Base-by-base conservation (phyloP, 148 eudicot genomes). In the Cornus suecica region DNA sequence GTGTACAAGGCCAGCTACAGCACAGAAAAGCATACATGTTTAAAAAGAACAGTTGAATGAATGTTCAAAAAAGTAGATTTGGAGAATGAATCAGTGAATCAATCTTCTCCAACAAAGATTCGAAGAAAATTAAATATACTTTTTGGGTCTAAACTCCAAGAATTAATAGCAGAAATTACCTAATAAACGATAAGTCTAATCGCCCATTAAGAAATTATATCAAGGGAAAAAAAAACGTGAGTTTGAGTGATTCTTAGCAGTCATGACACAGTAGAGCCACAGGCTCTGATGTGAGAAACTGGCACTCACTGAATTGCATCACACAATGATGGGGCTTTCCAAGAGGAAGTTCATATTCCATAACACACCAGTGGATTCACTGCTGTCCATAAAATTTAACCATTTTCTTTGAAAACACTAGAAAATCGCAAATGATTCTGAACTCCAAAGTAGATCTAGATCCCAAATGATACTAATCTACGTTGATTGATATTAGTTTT, bases 1-100 rank as follows among this genome's bases (percentile, higher is more conserved):
- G 99, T 95, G 88, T 92, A 95, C 66, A 95, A 48, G 2, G 99
- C 99, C 28, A 95, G 86, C 97, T 92, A 90, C 79, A 75, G 69
- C 42, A 26, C 20, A 8, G 4, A 56, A 16, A 56, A 56, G 23
- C 24, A 2, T 15, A 7, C 61, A 18, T 18, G 22, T 56, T 11
- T 51, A 51, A 8, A 16, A 16, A 16, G 61, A 16, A 15, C 20
- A 58, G 62, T 24, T 58, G 62, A 58, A 58, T 58, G 62, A n/a
- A n/a, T n/a, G n/a, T n/a, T 58, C 24, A 13, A 58, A 58, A 58
- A 22, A 52, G 0, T 52, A 52, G 22, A 22, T 4, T 22, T 14
- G 58, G 58, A 52, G 20, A 51, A 51, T 16, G 56, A 51, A 16
- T 2, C 0, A 8, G 56, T 10, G 22, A 52, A 52, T 4, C 22